phyloP scores from a whole-genome alignment of 129 eudicot genomes.

The Flaveria robusta region DNA sequence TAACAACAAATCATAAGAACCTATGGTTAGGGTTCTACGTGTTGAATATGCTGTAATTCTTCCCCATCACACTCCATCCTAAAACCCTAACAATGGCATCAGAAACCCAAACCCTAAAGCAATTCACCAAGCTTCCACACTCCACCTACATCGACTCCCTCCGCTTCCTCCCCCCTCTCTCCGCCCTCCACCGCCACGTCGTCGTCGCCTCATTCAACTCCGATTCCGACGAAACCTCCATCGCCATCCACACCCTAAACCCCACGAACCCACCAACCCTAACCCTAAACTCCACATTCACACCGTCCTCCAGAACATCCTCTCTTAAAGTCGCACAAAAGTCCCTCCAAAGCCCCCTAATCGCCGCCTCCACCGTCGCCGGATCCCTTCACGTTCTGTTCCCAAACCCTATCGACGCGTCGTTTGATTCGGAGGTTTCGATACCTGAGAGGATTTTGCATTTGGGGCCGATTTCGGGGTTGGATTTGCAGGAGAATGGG shows the following conservation, averaged over 20 bases:
- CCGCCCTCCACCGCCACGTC: constrained; percentile 63
- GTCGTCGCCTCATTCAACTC: constrained; percentile 62
- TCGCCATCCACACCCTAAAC: constrained; percentile 50
- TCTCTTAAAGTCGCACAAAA: constrained; percentile 51
- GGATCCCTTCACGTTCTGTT: constrained; percentile 64
- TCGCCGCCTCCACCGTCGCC: constrained; percentile 68
- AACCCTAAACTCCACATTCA: constrained; percentile 43
- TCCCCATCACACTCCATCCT: constrained; percentile 17
- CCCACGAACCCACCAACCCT: constrained; percentile 42
- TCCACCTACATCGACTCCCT: constrained; percentile 78
- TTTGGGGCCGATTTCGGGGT: constrained; percentile 48
- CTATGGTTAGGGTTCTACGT: too few species aligned
- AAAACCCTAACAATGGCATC: constrained; percentile 57
- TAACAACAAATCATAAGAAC: too few species aligned
- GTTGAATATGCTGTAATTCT: not conserved
- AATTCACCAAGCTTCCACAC: constrained; percentile 69
- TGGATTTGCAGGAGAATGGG: constrained; percentile 69
- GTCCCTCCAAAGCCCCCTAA: constrained; percentile 47
- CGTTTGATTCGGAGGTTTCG: constrained; percentile 44
- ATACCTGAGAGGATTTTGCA: constrained; percentile 59
- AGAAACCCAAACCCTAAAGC: constrained; percentile 34
- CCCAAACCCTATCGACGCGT: constrained; percentile 41
- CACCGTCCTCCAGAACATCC: constrained; percentile 55
- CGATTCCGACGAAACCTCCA: constrained; percentile 49
- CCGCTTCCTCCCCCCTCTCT: constrained; percentile 74